Base-by-base conservation (phyloP, 305 asterid genomes). In the Andrographis paniculata region DNA sequence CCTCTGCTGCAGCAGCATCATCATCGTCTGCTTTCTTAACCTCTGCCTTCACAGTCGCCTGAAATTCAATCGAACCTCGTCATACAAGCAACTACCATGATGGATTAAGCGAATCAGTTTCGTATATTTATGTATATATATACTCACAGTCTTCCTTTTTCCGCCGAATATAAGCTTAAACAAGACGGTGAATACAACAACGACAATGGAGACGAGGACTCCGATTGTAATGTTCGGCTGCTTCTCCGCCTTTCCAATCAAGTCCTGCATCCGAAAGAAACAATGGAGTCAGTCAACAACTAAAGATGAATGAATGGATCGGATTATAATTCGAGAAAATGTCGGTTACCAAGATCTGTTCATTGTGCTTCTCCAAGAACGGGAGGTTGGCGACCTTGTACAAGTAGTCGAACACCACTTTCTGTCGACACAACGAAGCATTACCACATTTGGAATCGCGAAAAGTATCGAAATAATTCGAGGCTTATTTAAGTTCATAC, bases 371-470 rank as follows among this genome's bases (percentile, higher is more conserved):
- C 14, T 75, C 75, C 87, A 88, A 74, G 74, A 82, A 66, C 0
- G 95, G 94, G 36, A 85, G 65, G 45, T 82, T 87, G 0, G 85
- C 93, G 18, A 66, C 55, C 81, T 85, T 88, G 93, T 89, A 82
- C 3, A 88, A 85, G 61, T 72, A 62, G 23, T 82, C 79, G 16
- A 88, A 82, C n/a, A 88, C 75, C 42, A 60, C 15, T 67, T 85
- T 88, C 97, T 88, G 87, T 67, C 21, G 10, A 12, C 2, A 22
- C 4, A 19, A 9, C 20, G 17, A 43, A 6, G 11, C 2, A 5
- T 9, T 13, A 11, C n/a, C 40, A 35, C 40, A 5, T 12, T 2
- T n/a, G 12, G 40, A 35, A 12, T n/a, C 2, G 3, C 2, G 5
- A 35, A 35, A 12, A 35, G 14, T 35, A 35, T 4, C 6, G 40